Conservation (phyloP, 2,329 filamentous ascomycete genomes). For the Fusarium veterinarium region DNA sequence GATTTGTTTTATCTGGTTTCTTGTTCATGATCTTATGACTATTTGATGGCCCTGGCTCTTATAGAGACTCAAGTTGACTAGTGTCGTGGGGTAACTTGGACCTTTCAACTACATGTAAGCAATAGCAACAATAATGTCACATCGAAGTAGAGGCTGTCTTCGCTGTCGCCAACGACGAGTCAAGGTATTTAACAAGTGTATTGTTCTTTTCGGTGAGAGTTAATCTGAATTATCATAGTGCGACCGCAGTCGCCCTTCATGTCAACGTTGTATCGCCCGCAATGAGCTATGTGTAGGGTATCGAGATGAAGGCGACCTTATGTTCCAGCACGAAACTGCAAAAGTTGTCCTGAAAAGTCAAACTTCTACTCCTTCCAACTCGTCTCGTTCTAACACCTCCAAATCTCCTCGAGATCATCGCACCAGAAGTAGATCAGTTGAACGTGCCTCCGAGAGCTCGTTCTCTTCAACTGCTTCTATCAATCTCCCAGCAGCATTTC, state of each 20-base stretch:
- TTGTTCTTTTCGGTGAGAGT: not conserved
- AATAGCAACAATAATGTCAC: constrained; percentile 31
- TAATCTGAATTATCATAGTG: constrained; percentile 35
- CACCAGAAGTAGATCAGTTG: constrained; percentile 31
- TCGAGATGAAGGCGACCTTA: constrained; percentile 51
- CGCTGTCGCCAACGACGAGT: constrained; percentile 49
- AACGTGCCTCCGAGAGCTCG: constrained; percentile 3
- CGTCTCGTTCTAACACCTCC: not conserved
- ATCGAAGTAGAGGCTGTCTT: constrained; percentile 49
- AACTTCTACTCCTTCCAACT: constrained; percentile 13
- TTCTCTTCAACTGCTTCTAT: not conserved
- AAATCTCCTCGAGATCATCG: constrained; percentile 1
- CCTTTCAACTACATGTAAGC: constrained; percentile 2
- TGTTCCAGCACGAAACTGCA: constrained; percentile 52
- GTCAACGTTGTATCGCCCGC: constrained; percentile 52
- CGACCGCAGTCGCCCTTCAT: constrained; percentile 50
- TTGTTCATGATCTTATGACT: not conserved
- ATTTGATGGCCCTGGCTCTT: not conserved
- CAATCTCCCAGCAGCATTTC: constrained; percentile 12
- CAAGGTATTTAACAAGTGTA: constrained; percentile 24
- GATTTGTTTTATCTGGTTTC: not conserved
- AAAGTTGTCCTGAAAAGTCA: constrained; percentile 42
- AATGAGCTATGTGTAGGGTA: constrained; percentile 54
- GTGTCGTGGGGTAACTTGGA: constrained; percentile 20
- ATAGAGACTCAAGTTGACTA: not conserved